Evolutionary conservation across 2,329 filamentous ascomycete species (phyloP), one percentile per base, ranked within the genome.

Genomic region (Cladorrhinum sp.): DNA sequence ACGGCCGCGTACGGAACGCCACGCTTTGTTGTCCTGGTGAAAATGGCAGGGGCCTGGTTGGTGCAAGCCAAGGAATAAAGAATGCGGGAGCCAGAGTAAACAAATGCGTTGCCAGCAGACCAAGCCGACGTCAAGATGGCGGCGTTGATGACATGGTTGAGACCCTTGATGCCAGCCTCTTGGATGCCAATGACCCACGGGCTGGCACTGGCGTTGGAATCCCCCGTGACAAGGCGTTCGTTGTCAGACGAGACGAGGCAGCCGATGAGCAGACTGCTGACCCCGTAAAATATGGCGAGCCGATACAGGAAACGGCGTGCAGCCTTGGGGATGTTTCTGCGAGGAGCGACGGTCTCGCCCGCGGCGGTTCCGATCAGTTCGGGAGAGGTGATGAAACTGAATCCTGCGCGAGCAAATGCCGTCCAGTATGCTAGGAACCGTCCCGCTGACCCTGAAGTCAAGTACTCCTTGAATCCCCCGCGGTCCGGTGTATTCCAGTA

Each of bases 161-260:
- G 80, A 1, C 79, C 82, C 1, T 76, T 74, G 67, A 93, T 91
- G 10, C 84, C 80, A 4, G 88, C 80, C 21, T 82, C 78, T 70
- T 86, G 80, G 75, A 91, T 91, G 30, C 88, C 87, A 65, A 86
- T 83, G 55, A 86, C 84, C 73, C 87, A 85, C 1, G 86, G 86
- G 30, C 83, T 87, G 1, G 85, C 82, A 8, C 79, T 81, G 8
- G 85, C 85, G 67, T 82, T 78, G 65, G 86, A 86, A 54, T 79
- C 81, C 33, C 76, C 76, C 1, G 61, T 64, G 2, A 86, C 80
- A 64, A 94, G 80, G 7, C 57, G 57, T 1, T 80, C 79, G 67
- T 93, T 85, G 63, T 91, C 80, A 69, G 86, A 89, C 1, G 91
- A 80, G 6, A 85, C 83, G 59, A 87, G 77, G 67, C 85, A 79